Conservation (phyloP, 192 early-diverging fungal species). For the Entophlyctis luteolus region DNA sequence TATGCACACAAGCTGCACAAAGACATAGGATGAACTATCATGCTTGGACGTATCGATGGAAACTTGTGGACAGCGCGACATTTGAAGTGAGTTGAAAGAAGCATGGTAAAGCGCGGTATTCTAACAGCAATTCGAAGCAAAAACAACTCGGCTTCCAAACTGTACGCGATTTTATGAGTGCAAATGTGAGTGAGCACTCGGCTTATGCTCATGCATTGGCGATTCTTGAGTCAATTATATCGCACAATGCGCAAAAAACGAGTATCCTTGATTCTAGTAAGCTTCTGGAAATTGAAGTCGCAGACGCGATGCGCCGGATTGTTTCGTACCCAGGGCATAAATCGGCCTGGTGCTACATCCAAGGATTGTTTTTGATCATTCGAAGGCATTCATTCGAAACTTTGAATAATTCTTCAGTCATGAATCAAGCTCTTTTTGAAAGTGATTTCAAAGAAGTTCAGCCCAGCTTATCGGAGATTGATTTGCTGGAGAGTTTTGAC, state of each 20-base stretch:
- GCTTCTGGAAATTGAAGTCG: background rate
- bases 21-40: conserved; percentile 26
- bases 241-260: background rate
- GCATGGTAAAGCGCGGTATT: no score
- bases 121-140: no score
- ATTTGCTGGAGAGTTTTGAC: conserved; percentile 2
- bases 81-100: background rate
- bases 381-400: background rate
- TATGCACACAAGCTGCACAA: conserved; percentile 14
- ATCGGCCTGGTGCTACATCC: conserved; percentile 25
- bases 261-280: background rate
- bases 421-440: background rate
- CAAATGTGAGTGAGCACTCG: conserved; percentile 16
- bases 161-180: no score
- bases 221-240: conserved; percentile 2
- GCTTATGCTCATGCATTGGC: conserved; percentile 18
- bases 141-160: background rate
- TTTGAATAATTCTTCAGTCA: background rate
- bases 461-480: conserved; percentile 18
- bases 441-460: background rate
- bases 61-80: background rate
- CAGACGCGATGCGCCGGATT: conserved; percentile 5
- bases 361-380: conserved; percentile 9
- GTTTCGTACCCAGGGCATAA: conserved; percentile 22
- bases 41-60: conserved; percentile 26